These are phyloP conservation scores for Talaromyces amestolkiae DNA, from an alignment of 2,329 filamentous ascomycete species.

Conservation along the genomic window DNA sequence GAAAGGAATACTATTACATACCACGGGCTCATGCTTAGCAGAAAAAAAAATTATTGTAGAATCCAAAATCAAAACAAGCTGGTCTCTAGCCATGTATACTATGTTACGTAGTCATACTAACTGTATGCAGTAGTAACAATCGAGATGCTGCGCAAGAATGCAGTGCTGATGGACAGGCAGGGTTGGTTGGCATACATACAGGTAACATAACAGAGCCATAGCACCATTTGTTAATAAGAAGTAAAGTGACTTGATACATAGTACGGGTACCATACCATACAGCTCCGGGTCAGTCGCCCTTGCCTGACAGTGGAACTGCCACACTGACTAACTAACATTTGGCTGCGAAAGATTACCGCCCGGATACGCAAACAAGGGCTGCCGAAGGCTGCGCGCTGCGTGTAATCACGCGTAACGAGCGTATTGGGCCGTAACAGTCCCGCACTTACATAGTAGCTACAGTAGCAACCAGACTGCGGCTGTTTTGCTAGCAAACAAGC, in stretches of 20 bases:
- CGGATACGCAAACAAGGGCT: neutral
- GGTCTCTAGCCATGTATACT: neutral
- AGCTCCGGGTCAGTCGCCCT: neutral
- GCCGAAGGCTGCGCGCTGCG: neutral
- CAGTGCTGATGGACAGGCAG: neutral
- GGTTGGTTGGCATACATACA: neutral
- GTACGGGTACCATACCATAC: neutral
- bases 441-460: neutral
- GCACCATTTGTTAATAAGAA: neutral
- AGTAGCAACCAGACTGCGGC: constrained; percentile 9
- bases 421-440: neutral
- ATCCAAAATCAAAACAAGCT: neutral
- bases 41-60: neutral
- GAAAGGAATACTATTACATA: neutral
- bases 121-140: neutral
- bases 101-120: neutral
- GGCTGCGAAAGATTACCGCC: neutral
- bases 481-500: neutral
- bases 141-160: neutral
- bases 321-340: constrained; percentile 1
- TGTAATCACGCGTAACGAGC: neutral
- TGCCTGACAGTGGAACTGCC: constrained; percentile 6
- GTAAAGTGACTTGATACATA: neutral
- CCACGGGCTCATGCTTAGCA: neutral
- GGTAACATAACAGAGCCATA: neutral